Evolutionary conservation across 2,329 filamentous ascomycete species (phyloP), one percentile per base, ranked within the genome.

Genomic region (Calonectria pseudoturangicola): DNA sequence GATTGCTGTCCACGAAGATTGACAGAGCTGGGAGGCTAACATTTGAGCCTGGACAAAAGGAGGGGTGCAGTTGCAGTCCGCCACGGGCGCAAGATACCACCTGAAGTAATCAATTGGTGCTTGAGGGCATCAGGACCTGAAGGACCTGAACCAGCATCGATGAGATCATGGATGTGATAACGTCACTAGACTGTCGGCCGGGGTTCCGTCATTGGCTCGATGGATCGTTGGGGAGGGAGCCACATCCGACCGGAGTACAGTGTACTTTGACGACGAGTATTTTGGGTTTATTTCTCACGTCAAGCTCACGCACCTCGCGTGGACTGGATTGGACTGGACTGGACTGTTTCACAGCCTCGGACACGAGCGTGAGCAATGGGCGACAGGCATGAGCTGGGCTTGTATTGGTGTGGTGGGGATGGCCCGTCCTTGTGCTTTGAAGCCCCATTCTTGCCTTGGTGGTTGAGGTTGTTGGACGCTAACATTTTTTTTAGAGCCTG

Each of bases 151-250:
- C 41, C 54, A 28, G 60, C 28, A 66, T 56, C 70, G 66, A 72
- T 72, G 70, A 70, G 66, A 70, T 70, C 70, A 72, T 72, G 66
- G 70, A 58, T 27, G 33, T 54, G 70, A 72, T 69, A 69, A 69
- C 70, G 66, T 69, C 70, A 72, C 60, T 70, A 25, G 36, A 28
- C 45, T 41, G 43, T 41, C 66, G 13, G 58, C 43, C 18, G 51
- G 58, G 51, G 50, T n/a, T 51, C 66, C 60, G 51, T 50, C 54
- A 72, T 72, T 69, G 70, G 70, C 28, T 18, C 45, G 70, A 64
- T 71, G 56, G 27, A 39, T 56, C 63, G 64, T 13, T 71, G 69
- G 25, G 51, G 48, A 27, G 48, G 54, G 64, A 71, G 63, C 66
- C 45, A 69, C 66, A 65, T 41, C 48, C 39, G 12, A 33, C 51